phyloP scores from a whole-genome alignment of 2,329 filamentous ascomycete species.

The Mariannaea sp. region DNA sequence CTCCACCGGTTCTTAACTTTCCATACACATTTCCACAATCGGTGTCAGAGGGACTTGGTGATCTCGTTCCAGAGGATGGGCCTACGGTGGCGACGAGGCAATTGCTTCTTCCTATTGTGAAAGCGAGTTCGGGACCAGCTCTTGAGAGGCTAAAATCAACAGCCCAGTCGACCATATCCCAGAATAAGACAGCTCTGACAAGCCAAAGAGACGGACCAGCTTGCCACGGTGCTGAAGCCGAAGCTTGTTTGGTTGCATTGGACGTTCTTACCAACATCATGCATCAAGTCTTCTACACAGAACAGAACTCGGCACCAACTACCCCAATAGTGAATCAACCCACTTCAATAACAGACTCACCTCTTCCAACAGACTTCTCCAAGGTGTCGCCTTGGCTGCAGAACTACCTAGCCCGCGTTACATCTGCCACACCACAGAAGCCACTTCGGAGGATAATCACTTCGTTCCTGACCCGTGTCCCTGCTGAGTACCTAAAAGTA shows the following conservation, averaged over 20 bases:
- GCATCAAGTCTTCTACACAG: slow-evolving; percentile 10
- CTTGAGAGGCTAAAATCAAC: slow-evolving; percentile 6
- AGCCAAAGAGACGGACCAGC: no score
- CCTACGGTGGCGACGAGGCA: slow-evolving; percentile 10
- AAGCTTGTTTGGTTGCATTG: slow-evolving; percentile 16
- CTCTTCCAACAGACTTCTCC: not conserved
- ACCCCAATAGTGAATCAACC: not conserved
- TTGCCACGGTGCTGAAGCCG: not conserved
- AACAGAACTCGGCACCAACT: not conserved
- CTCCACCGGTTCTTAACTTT: no score
- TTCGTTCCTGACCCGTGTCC: slow-evolving; percentile 48
- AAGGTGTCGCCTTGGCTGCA: slow-evolving; percentile 26
- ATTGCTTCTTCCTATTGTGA: slow-evolving; percentile 25
- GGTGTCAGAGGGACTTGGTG: not conserved
- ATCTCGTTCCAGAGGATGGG: slow-evolving; percentile 11
- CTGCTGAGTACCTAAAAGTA: slow-evolving; percentile 40
- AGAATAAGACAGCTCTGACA: no score
- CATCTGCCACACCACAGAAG: slow-evolving; percentile 36
- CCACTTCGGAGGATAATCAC: slow-evolving; percentile 45
- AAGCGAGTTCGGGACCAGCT: slow-evolving; percentile 10
- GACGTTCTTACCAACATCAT: slow-evolving; percentile 21
- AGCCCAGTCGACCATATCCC: slow-evolving; percentile 14
- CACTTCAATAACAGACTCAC: not conserved
- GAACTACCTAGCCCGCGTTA: slow-evolving; percentile 28
- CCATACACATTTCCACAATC: not conserved